Base-by-base conservation (phyloP, 208 protist species). In the Wallacemonas sp. region DNA sequence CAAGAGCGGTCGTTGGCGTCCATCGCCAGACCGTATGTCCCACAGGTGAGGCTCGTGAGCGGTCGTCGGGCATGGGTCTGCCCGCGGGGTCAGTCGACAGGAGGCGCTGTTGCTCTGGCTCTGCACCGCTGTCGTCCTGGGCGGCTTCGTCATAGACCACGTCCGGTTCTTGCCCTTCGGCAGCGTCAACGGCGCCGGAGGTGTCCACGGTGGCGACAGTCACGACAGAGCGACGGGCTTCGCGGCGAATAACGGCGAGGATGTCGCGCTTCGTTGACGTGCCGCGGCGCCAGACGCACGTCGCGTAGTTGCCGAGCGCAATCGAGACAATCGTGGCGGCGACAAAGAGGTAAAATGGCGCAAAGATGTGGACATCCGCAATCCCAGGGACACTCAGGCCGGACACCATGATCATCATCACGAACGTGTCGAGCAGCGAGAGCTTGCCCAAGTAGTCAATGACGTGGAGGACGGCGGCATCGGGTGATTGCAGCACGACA, bases 361-460 rank as follows among this genome's bases (percentile, higher is more conserved):
- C 36, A 23, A 74, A 68, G 26, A 90, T 79, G 17, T 39, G 16
- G 3, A 88, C 77, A 8, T 72, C 67, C 0, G 74, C 86, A 14
- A 85, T 56, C 43, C 72, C 49, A 1, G 17, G 49, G 4, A 97
- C 73, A 36, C 70, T 64, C 43, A 98, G 88, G 1, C 94, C 94
- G 6, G 88, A 74, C 21, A 96, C 83, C 89, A 98, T 97, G 55
- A 98, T 76, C 19, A 96, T 71, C 72, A 98, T 70, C 38, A 98
- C 92, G 61, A 92, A 97, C 9, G 80, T 83, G 79, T 98, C 96
- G 43, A 98, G 72, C 21, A 98, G 76, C 3, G 94, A 98, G 70
- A 97, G 97, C 81, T 98, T 98, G 47, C 95, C 95, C 9, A 95
- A 24, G 16, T 66, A 72, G 74, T 98, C 96, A 41, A 98, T 86